These are phyloP conservation scores for Rusavskia elegans DNA, from an alignment of 495 filamentous ascomycete species.

Conservation along the genomic window DNA sequence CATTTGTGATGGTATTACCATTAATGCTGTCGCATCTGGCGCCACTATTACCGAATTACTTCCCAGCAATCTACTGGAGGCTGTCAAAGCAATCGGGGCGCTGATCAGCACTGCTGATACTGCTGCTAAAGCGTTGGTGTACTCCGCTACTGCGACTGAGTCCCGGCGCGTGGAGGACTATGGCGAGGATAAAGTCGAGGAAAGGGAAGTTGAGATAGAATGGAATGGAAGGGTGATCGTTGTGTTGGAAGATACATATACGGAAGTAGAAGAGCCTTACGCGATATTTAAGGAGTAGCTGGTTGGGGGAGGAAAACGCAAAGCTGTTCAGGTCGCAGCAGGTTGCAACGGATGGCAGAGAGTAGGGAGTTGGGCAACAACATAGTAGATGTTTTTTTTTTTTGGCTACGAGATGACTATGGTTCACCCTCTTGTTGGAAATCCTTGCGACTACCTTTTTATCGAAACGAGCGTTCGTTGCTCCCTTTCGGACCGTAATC, in stretches of 20 bases:
- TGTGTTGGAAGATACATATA: slow-evolving; percentile 18
- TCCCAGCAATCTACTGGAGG: slow-evolving; percentile 9
- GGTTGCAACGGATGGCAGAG: slow-evolving; percentile 10
- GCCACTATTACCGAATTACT: slow-evolving; percentile 17
- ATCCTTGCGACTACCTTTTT: too few species aligned
- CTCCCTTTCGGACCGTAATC: too few species aligned
- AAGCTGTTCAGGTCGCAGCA: slow-evolving; percentile 13
- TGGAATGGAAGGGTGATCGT: slow-evolving; percentile 22
- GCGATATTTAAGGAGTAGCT: slow-evolving; percentile 11
- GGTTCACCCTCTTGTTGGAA: too few species aligned
- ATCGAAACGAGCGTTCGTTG: too few species aligned
- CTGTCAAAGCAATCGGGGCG: slow-evolving; percentile 12
- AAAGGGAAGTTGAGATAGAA: background rate
- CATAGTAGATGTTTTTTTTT: too few species aligned
- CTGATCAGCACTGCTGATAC: slow-evolving; percentile 15
- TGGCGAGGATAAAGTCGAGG: slow-evolving; percentile 5
- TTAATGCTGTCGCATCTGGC: slow-evolving; percentile 19
- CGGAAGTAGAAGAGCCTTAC: slow-evolving; percentile 19
- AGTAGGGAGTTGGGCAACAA: background rate
- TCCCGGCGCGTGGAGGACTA: slow-evolving; percentile 11
- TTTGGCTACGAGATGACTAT: too few species aligned
- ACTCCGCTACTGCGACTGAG: slow-evolving; percentile 17
- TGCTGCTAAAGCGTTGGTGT: slow-evolving; percentile 18
- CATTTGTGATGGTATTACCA: slow-evolving; percentile 14
- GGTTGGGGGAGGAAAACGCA: slow-evolving; percentile 15